A percentile compares a stretch with the other conserved stretches of the same genome.
These are phyloP conservation scores for Chondrus crispus DNA, from an alignment of 23 red algal species.

Conservation along the genomic window DNA sequence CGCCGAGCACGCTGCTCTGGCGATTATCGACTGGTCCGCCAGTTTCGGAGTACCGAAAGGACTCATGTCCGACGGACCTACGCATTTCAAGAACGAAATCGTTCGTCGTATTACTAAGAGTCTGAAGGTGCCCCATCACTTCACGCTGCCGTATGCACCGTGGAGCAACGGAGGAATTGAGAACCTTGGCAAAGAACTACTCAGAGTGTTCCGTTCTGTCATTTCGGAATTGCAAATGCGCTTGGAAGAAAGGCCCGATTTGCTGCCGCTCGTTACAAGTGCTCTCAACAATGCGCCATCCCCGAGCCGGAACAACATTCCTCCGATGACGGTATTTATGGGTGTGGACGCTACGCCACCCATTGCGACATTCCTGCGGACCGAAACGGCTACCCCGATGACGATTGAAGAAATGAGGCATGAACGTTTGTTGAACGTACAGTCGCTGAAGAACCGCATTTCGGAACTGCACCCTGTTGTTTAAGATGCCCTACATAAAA, in stretches of 20 bases:
- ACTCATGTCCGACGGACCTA: not conserved
- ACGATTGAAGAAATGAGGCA: no score
- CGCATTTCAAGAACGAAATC: conserved; percentile 22
- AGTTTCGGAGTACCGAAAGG: not conserved
- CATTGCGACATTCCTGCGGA: not conserved
- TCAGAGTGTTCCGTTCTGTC: not conserved
- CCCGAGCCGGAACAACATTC: not conserved
- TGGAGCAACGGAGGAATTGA: conserved; percentile 11
- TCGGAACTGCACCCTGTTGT: no score
- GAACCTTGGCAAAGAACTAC: not conserved
- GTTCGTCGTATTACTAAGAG: not conserved
- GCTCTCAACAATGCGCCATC: not conserved
- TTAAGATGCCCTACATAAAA: no score
- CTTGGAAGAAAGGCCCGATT: not conserved
- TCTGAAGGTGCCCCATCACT: not conserved
- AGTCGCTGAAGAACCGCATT: no score
- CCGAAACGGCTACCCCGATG: no score
- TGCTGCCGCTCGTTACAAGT: not conserved
- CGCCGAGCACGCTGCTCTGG: not conserved
- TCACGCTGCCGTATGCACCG: not conserved
- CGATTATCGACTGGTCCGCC: not conserved
- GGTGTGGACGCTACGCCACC: not conserved
- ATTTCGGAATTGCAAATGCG: not conserved
- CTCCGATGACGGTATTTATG: not conserved
- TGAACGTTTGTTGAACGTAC: no score